phyloP scores from a whole-genome alignment of 768 basidiomycete species.

The Pulveroboletus frians region DNA sequence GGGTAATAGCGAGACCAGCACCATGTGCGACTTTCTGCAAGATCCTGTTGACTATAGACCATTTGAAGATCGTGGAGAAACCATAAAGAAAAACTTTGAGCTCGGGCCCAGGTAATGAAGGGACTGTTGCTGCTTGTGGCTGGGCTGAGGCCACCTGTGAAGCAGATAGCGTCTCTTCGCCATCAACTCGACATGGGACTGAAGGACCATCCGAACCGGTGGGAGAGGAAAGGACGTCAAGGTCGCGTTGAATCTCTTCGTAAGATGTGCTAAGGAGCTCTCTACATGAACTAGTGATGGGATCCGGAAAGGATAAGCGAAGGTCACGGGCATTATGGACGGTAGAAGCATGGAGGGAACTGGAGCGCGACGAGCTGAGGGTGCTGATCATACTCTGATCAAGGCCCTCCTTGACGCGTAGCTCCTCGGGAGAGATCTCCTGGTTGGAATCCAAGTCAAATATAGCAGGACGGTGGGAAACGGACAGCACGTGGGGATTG shows the following conservation, averaged over 20 bases:
- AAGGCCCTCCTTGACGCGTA: slow-evolving; percentile 65
- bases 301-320: slow-evolving; percentile 79
- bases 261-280: slow-evolving; percentile 54
- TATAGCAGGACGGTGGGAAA: slow-evolving; percentile 20
- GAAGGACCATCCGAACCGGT: slow-evolving; percentile 15
- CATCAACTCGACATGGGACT: slow-evolving; percentile 22
- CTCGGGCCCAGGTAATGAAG: slow-evolving; percentile 32
- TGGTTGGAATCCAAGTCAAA: slow-evolving; percentile 25
- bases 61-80: slow-evolving; percentile 50
- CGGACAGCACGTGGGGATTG: slow-evolving; percentile 20
- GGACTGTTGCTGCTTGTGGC: slow-evolving; percentile 24
- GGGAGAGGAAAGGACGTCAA: slow-evolving; percentile 29
- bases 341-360: slow-evolving; percentile 50
- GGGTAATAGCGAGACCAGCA: slow-evolving; percentile 27
- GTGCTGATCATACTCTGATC: slow-evolving; percentile 83
- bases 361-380: slow-evolving; percentile 67
- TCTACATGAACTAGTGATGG: slow-evolving; percentile 65
- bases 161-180: slow-evolving; percentile 29
- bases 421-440: slow-evolving; percentile 51
- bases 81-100: slow-evolving; percentile 70
- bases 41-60: slow-evolving; percentile 55
- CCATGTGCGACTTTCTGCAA: slow-evolving; percentile 49
- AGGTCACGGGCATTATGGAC: slow-evolving; percentile 65
- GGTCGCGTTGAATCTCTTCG: slow-evolving; percentile 43
- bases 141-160: slow-evolving; percentile 25